Evolutionary conservation across 345 rosid genomes (phyloP), one percentile per base, ranked within the genome.

Genomic region (Heritiera littoralis): DNA sequence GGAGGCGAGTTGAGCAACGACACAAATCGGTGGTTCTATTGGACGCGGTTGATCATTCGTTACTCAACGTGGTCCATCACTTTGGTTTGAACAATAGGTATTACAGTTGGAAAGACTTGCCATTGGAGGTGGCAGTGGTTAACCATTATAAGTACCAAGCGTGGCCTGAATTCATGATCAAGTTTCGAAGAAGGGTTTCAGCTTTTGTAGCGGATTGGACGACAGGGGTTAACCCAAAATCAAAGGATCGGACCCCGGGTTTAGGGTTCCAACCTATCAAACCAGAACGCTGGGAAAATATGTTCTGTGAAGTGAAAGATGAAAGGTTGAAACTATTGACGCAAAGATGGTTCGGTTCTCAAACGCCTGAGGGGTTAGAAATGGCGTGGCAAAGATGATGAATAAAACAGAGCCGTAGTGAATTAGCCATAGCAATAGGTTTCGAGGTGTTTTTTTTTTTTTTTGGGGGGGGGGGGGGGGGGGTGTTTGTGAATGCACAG

Each of bases 121-220:
- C 85, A 4, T 18, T 66, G 71, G 85, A 83, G 1, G 79, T 14
- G 0, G 97, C 88, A 15, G 88, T 83, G 83, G 92, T 95, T 77
- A 95, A 92, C 77, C 99, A 95, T 73, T 95, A 95, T 84, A 95
- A 93, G 87, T 93, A 92, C 77, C 98, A 95, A 74, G 98, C 97
- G 9, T 95, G 99, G 98, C 63, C 84, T 3, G 97, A 95, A 86
- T 95, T 95, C 70, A 89, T 82, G 78, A 87, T 82, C n/a, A 95
- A 95, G 90, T 95, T 95, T 17, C 81, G 86, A 77, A 72, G 94
- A 66, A 89, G 98, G 35, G 98, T 92, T 10, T 93, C 98, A 11
- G 93, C 98, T 0, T 93, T 93, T 35, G 99, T 95, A 40, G 93
- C 84, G 83, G 98, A 95, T 63, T 95, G 98, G 98, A 89, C 73